phyloP scores from a whole-genome alignment of 192 early-diverging fungal species.

The Globomyces pollinis-pini region DNA sequence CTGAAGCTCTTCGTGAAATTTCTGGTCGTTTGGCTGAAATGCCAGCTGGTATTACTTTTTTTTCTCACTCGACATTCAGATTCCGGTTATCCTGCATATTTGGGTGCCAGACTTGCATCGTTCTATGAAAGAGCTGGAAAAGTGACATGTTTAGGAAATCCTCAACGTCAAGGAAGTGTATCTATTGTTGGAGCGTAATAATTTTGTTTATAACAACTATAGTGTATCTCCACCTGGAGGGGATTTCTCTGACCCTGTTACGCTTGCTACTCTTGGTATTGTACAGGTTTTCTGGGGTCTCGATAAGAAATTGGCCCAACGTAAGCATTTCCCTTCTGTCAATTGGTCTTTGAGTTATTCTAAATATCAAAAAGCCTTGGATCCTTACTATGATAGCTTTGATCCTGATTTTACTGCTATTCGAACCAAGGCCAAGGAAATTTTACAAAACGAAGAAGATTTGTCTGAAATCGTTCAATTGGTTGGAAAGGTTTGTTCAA shows the following conservation, averaged over 20 bases:
- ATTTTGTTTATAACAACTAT: slow-evolving; percentile 6
- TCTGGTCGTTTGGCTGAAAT: slow-evolving; percentile 99
- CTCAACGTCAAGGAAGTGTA: slow-evolving; percentile 85
- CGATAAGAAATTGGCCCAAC: slow-evolving; percentile 99
- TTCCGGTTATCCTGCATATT: slow-evolving; percentile 95
- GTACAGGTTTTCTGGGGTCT: slow-evolving; percentile 99
- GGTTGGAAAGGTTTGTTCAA: slow-evolving; percentile 82
- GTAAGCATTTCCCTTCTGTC: slow-evolving; percentile 99
- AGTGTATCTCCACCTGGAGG: slow-evolving; percentile 99
- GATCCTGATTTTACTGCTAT: slow-evolving; percentile 91
- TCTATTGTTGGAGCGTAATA: slow-evolving; percentile 89
- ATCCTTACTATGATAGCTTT: slow-evolving; percentile 87
- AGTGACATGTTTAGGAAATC: slow-evolving; percentile 92
- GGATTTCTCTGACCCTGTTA: slow-evolving; percentile 99
- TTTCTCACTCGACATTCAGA: no score
- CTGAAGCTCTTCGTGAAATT: slow-evolving; percentile 99
- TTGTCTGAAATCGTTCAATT: slow-evolving; percentile 99
- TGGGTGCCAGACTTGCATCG: slow-evolving; percentile 96
- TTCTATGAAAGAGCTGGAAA: slow-evolving; percentile 99
- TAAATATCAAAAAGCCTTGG: slow-evolving; percentile 97
- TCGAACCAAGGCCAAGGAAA: slow-evolving; percentile 93
- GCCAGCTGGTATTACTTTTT: slow-evolving; percentile 66
- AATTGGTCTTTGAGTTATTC: slow-evolving; percentile 98
- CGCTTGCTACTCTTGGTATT: slow-evolving; percentile 91
- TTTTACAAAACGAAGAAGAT: slow-evolving; percentile 97